phyloP scores from a whole-genome alignment of 148 eudicot species.

The Dysphania ambrosioides region DNA sequence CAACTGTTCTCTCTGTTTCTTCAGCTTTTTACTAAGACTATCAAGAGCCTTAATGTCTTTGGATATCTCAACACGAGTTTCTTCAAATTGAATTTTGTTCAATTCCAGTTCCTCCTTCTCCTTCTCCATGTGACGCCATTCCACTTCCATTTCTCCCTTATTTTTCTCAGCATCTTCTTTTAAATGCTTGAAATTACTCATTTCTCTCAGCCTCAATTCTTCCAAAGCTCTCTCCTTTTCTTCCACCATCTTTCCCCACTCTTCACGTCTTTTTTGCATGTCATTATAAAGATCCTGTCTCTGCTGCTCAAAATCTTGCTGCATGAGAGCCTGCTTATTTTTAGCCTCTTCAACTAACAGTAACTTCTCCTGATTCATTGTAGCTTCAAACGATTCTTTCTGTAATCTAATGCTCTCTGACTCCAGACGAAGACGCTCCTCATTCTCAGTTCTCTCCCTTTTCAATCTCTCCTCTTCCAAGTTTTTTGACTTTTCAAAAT shows the following conservation, averaged over 20 bases:
- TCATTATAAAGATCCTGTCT: slow-evolving; percentile 49
- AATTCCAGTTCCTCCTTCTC: slow-evolving; percentile 49
- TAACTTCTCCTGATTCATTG: slow-evolving; percentile 59
- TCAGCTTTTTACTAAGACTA: slow-evolving; percentile 61
- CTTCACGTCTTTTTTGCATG: slow-evolving; percentile 50
- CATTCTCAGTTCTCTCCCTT: slow-evolving; percentile 48
- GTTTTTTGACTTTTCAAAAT: slow-evolving; percentile 41
- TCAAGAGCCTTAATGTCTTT: slow-evolving; percentile 66
- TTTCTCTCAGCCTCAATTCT: slow-evolving; percentile 47
- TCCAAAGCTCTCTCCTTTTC: slow-evolving; percentile 62
- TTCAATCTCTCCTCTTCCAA: slow-evolving; percentile 56
- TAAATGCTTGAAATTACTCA: slow-evolving; percentile 35
- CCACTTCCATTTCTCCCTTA: slow-evolving; percentile 49
- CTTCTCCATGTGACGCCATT: slow-evolving; percentile 47
- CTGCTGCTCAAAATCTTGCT: slow-evolving; percentile 57
- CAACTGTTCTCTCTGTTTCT: slow-evolving; percentile 56
- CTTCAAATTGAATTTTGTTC: slow-evolving; percentile 59
- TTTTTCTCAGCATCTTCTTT: slow-evolving; percentile 48
- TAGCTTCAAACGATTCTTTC: slow-evolving; percentile 72
- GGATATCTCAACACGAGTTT: slow-evolving; percentile 60
- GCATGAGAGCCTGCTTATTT: slow-evolving; percentile 42
- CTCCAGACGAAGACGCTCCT: slow-evolving; percentile 45
- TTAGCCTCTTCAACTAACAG: slow-evolving; percentile 48
- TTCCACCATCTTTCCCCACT: slow-evolving; percentile 45
- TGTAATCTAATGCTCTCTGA: slow-evolving; percentile 48